Percentiles rank a stretch among this genome's conserved stretches.
Conservation (phyloP, 2,329 filamentous ascomycete species). For the Arthrobotrys sinensis region DNA sequence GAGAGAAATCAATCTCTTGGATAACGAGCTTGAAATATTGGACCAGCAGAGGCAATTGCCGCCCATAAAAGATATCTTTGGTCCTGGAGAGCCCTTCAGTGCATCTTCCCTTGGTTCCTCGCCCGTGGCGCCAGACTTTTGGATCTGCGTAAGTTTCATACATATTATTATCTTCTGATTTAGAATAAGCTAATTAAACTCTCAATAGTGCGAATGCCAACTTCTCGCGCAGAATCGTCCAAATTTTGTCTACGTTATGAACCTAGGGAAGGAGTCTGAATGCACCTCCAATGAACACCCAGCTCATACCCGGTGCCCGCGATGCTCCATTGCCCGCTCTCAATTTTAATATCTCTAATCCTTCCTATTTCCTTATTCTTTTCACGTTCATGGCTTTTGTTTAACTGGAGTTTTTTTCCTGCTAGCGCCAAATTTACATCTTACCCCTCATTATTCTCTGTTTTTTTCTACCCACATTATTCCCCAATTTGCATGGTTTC, state of each 20-base stretch:
- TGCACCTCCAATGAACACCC: constrained; percentile 46
- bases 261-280: constrained; percentile 48
- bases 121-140: constrained; percentile 39
- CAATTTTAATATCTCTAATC: constrained; percentile 15
- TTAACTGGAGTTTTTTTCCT: neutral
- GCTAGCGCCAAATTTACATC: neutral
- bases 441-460: neutral
- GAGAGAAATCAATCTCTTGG: constrained; percentile 34
- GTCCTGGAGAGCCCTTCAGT: constrained; percentile 41
- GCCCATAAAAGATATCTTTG: constrained; percentile 51
- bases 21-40: constrained; percentile 33
- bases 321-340: constrained; percentile 51
- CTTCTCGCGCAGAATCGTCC: constrained; percentile 43
- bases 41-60: constrained; percentile 45
- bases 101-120: constrained; percentile 26
- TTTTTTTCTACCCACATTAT: neutral
- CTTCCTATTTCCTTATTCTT: neutral
- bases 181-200: neutral
- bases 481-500: neutral
- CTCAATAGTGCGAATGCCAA: constrained; percentile 54
- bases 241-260: constrained; percentile 54
- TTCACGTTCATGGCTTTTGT: neutral
- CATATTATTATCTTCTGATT: neutral
- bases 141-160: constrained; percentile 52
- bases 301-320: constrained; percentile 29